Conservation (phyloP, 352 stramenopile species). For the Phytophthora pistaciae region DNA sequence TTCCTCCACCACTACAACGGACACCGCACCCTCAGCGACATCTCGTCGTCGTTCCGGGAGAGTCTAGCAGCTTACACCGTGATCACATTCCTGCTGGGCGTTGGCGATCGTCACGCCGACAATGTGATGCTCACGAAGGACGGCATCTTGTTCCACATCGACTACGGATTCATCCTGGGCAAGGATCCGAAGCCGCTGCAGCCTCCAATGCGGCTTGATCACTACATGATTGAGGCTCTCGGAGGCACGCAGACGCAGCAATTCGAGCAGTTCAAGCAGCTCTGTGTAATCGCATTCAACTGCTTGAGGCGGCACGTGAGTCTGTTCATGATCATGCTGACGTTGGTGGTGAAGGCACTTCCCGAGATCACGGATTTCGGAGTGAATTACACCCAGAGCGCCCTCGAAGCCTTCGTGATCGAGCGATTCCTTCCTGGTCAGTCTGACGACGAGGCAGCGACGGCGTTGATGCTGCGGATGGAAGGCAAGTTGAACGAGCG, state of each 20-base stretch:
- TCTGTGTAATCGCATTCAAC: slow-evolving; percentile 91
- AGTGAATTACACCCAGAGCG: slow-evolving; percentile 86
- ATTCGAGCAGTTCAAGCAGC: slow-evolving; percentile 89
- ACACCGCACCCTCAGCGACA: slow-evolving; percentile 86
- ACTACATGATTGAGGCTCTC: slow-evolving; percentile 90
- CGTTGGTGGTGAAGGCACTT: slow-evolving; percentile 82
- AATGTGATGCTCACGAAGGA: slow-evolving; percentile 98
- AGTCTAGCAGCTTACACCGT: slow-evolving; percentile 99
- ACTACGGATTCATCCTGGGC: slow-evolving; percentile 99
- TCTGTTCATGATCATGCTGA: slow-evolving; percentile 90
- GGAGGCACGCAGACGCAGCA: slow-evolving; percentile 80
- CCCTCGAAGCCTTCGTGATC: slow-evolving; percentile 86
- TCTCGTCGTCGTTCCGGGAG: slow-evolving; percentile 86
- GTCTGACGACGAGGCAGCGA: slow-evolving; percentile 84
- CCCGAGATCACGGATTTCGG: slow-evolving; percentile 89
- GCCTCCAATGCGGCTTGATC: slow-evolving; percentile 97
- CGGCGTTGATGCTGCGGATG: slow-evolving; percentile 84
- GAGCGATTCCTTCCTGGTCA: slow-evolving; percentile 86
- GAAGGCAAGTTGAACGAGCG: slow-evolving; percentile 90
- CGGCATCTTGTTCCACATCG: slow-evolving; percentile 99
- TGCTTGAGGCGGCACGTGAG: slow-evolving; percentile 86
- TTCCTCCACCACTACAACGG: slow-evolving; percentile 90
- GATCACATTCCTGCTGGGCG: slow-evolving; percentile 99
- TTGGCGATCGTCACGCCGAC: slow-evolving; percentile 99
- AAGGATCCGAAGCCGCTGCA: slow-evolving; percentile 98